Evolutionary conservation across 2,329 filamentous ascomycete genomes (phyloP), one percentile per base, ranked within the genome.

Genomic region (Stagonosporopsis chrysanthemi): DNA sequence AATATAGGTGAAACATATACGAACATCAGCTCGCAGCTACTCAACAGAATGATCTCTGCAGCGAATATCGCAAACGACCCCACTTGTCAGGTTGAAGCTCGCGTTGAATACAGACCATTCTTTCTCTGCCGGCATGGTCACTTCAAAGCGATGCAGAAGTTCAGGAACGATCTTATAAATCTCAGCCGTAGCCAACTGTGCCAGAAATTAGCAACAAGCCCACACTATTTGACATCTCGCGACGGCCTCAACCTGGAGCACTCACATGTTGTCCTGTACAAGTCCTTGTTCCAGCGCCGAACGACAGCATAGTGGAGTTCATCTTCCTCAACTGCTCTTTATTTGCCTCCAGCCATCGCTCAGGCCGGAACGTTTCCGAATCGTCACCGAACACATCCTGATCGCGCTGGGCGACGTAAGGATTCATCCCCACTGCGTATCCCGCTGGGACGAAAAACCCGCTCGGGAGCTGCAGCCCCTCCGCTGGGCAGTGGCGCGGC

Each of bases 401-500:
- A 40, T 82, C 72, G 23, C 74, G 70, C 26, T 82, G 79, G 1
- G 81, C 55, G 1, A 79, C 77, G 71, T 77, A 81, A 0, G 79
- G 67, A 36, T 31, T 54, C 17, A 36, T 52, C n/a, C 42, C 55
- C 12, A 58, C 33, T 12, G 15, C 22, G 9, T 51, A 58, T 1
- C 55, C 49, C 6, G 17, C 15, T 4, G 48, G 49, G 15, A 56
- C 41, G 9, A 22, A 38, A 23, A 46, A 40, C 7, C 55, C 55
- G 26, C 50, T 50, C 1, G 49, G 43, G 15, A 92, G 86, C 39
- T 86, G 84, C 8, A 83, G 79, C 3, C 89, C 89, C 22, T 83
- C 79, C 0, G 81, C 75, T 0, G 90, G 90, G 0, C 90, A 88
- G 43, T 92, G 80, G 49, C 91, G 84, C 74, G 92, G 90, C 40